phyloP scores from a whole-genome alignment of 2,329 filamentous ascomycete genomes.

The Aspergillus eucalypticola region DNA sequence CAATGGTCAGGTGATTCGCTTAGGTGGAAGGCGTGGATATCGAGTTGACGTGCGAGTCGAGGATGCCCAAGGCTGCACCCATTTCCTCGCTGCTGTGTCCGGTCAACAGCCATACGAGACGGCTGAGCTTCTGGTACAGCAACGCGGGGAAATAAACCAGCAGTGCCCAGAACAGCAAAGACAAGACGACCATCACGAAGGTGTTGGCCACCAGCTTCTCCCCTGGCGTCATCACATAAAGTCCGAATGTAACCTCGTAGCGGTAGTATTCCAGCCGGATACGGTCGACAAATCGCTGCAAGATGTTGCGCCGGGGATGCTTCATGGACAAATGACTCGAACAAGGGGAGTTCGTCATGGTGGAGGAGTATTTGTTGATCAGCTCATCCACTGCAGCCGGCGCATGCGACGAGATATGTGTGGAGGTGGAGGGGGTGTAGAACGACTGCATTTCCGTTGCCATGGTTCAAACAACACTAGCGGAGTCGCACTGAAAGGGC shows the following conservation, averaged over 20 bases:
- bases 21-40: constrained; percentile 19
- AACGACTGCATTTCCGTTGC: constrained; percentile 37
- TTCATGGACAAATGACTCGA: constrained; percentile 15
- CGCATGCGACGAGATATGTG: constrained; percentile 32
- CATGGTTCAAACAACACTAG: constrained; percentile 20
- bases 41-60: constrained; percentile 25
- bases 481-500: not conserved
- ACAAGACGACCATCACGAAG: constrained; percentile 39
- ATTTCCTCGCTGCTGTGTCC: constrained; percentile 36
- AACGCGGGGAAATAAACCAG: constrained; percentile 40
- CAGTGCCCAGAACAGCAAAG: constrained; percentile 39
- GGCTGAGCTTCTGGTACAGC: constrained; percentile 38
- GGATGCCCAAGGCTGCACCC: constrained; percentile 28
- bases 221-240: constrained; percentile 46
- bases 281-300: constrained; percentile 34
- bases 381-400: constrained; percentile 36
- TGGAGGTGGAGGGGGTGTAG: constrained; percentile 34
- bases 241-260: constrained; percentile 49
- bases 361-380: constrained; percentile 35
- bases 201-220: constrained; percentile 47
- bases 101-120: constrained; percentile 41
- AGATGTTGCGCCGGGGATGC: constrained; percentile 24
- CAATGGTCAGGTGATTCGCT: constrained; percentile 13
- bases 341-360: constrained; percentile 23
- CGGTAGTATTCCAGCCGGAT: constrained; percentile 47